Evolutionary conservation across 2,329 filamentous ascomycete genomes (phyloP), one percentile per base, ranked within the genome.

Genomic region (Cytospora piceicola): DNA sequence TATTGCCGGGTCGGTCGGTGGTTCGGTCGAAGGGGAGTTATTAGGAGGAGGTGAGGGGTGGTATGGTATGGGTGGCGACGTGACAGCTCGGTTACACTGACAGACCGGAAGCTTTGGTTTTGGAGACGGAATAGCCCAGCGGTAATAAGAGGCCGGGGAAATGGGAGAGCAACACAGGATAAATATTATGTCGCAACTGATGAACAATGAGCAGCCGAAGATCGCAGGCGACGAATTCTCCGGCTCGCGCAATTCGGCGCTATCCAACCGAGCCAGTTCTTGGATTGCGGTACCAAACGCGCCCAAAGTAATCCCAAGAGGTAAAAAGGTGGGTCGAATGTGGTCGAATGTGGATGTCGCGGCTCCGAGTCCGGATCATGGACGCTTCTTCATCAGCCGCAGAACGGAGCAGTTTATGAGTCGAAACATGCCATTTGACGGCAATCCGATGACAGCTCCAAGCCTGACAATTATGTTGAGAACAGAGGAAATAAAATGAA

Each of bases 351-450:
- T 65, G 66, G 66, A 49, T 58, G 12, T 27, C 56, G 54, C 42
- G 32, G 54, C 63, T 65, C 65, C 59, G 65, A 61, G 58, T 65
- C 52, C 65, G 62, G 56, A 56, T 49, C 51, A 51, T 52, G 24
- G 65, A 64, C 58, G 60, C 56, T 59, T 15, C 29, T 7, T 49
- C 46, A 24, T 6, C 27, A 51, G 61, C 61, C 61, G 65, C 57
- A 57, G 57, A 61, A 53, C 61, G 52, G 61, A 67, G 12, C 52
- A 56, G 39, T 63, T 49, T 63, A 39, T 30, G 53, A 39, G 60
- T 63, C 39, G 39, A 30, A 34, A 34, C 29, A 51, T 24, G 20
- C 9, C 20, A 30, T 29, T 12, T 51, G 53, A 34, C 27, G 17
- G 15, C 60, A 56, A 34, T 39, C 15, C 24, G 53, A 36, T 56